Evolutionary conservation across 2,329 filamentous ascomycete species (phyloP).

Genomic region (Biscogniauxia mediterranea): DNA sequence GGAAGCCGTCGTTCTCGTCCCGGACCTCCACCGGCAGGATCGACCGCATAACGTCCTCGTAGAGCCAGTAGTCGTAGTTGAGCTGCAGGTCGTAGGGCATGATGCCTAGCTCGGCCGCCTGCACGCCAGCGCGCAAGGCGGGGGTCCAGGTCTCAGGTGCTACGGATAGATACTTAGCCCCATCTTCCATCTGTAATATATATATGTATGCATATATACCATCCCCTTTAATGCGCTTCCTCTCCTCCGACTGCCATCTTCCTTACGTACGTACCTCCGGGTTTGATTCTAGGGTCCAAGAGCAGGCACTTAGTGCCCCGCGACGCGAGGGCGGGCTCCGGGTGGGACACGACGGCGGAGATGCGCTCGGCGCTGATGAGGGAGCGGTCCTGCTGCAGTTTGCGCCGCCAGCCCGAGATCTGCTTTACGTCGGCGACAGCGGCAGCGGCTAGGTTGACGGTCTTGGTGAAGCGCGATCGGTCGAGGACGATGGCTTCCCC

Average conservation of each 20-base stretch:
- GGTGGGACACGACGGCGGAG: constrained; percentile 61
- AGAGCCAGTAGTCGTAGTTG: constrained; percentile 53
- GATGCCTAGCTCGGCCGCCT: constrained; percentile 66
- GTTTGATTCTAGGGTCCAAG: constrained; percentile 54
- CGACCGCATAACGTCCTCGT: constrained; percentile 75
- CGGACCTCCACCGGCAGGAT: constrained; percentile 78
- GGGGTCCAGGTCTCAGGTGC: constrained; percentile 75
- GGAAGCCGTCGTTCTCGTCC: constrained; percentile 69
- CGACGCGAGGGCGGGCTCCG: constrained; percentile 50
- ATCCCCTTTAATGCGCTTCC: too few relatives aligned
- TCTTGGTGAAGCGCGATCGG: constrained; percentile 77
- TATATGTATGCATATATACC: too few relatives aligned
- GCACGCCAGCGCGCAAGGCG: constrained; percentile 65
- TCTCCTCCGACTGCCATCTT: too few relatives aligned
- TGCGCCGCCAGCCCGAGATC: constrained; percentile 68
- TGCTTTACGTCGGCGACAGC: constrained; percentile 72
- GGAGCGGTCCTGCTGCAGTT: constrained; percentile 64
- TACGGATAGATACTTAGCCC: constrained; percentile 28
- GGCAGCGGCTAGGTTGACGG: constrained; percentile 73
- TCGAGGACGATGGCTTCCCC: constrained; percentile 58
- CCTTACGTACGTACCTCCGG: constrained; percentile 41
- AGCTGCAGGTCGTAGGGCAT: constrained; percentile 74
- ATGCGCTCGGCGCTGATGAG: constrained; percentile 64
- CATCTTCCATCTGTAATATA: not conserved
- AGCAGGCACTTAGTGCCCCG: constrained; percentile 62